Base-by-base conservation (phyloP, 2,329 filamentous ascomycete genomes). In the Sarocladiaceae sp. region DNA sequence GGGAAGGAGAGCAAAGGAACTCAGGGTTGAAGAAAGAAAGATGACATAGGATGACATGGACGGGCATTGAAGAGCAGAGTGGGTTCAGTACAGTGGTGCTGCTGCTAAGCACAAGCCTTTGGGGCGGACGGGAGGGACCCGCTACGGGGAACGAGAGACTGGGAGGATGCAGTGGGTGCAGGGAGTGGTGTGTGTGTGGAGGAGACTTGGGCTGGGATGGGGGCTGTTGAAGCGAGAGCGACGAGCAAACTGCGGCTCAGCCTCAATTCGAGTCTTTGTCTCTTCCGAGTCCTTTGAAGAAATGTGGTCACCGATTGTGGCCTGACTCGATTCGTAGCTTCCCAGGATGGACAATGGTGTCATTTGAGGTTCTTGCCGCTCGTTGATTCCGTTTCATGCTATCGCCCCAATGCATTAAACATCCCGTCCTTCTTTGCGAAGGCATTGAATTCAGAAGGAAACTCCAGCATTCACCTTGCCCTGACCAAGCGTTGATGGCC, bases 71-170 rank as follows among this genome's bases (percentile, higher is more conserved):
- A 10, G 12, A 26, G 40, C 5, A 8, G 28, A n/a, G 7, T 26
- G 40, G 20, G 17, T n/a, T n/a, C n/a, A n/a, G n/a, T n/a, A n/a
- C n/a, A n/a, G n/a, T n/a, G n/a, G n/a, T n/a, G n/a, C n/a, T n/a
- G n/a, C n/a, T n/a, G 11, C 22, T 44, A 20, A 20, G 17, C 13
- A 20, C 40, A 44, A 40, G 23, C 40, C n/a, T n/a, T 44, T 44
- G 40, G 40, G 40, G 40, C 40, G 40, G 40, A 44, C 40, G 40
- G 40, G 40, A 40, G 40, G 11, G 40, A 44, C 40, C 40, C 40
- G 40, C 40, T 44, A 44, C 23, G 35, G 47, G 47, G 23, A 33
- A 10, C 17, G 25, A 18, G 20, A 23, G 46, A 18, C n/a, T 23
- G 20, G 12, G 46, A 18, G 18, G 22, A 23, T 13, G 17, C 17